Percentiles rank a stretch among this genome's conserved stretches.
These are phyloP conservation scores for Plasmodium inui DNA, from an alignment of 169 alveolate genomes.

Conservation along the genomic window DNA sequence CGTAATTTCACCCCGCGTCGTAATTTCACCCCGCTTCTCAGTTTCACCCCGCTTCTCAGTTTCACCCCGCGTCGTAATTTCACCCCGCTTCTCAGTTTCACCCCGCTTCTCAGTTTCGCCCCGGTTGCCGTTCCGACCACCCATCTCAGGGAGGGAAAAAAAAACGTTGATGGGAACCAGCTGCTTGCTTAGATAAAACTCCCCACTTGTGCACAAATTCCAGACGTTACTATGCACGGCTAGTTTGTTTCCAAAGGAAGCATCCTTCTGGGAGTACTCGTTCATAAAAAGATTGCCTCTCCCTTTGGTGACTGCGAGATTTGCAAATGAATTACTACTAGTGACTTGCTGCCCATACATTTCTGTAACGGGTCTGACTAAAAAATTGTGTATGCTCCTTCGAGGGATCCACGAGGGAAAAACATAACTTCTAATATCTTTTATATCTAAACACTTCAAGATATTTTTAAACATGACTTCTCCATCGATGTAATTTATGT, in stretches of 20 bases:
- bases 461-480: constrained; percentile 67
- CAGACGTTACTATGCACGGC: constrained; percentile 25
- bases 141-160: neutral
- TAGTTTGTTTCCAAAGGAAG: neutral
- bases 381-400: constrained; percentile 62
- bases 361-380: constrained; percentile 45
- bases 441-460: constrained; percentile 60
- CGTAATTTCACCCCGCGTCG: too few species aligned
- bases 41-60: neutral
- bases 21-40: too few species aligned
- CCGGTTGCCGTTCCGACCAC: neutral
- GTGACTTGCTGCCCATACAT: constrained; percentile 5
- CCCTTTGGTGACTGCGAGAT: neutral
- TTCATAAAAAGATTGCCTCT: neutral
- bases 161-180: constrained; percentile 27
- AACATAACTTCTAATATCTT: constrained; percentile 13
- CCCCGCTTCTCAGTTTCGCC: neutral
- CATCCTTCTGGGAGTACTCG: neutral
- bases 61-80: too few species aligned
- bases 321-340: neutral
- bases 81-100: too few species aligned
- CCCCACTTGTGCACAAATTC: constrained; percentile 36
- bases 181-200: constrained; percentile 2
- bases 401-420: constrained; percentile 76
- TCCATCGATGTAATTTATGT: constrained; percentile 59